Conservation (phyloP, 345 rosid genomes). For the Erodium maritimum region DNA sequence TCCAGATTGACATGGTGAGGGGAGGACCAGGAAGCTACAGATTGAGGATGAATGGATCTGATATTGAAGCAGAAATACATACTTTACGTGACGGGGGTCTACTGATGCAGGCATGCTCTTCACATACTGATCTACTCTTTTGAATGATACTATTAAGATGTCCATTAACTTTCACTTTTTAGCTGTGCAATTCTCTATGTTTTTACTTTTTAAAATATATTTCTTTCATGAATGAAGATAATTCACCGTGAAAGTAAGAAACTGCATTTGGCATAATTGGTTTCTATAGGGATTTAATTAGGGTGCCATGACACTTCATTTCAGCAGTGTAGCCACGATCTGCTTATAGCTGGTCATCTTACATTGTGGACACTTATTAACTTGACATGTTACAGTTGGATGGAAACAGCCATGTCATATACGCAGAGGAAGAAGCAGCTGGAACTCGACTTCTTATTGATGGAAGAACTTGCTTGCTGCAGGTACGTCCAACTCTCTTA, state of each 20-base stretch:
- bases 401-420: conserved; percentile 97
- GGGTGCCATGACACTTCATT: background rate
- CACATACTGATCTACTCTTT: background rate
- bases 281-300: background rate
- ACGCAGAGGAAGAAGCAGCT: conserved; percentile 99
- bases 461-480: conserved; percentile 98
- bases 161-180: too few species aligned
- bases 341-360: background rate
- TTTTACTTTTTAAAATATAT: too few species aligned
- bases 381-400: conserved; percentile 49
- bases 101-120: conserved; percentile 82
- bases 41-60: conserved; percentile 78
- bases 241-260: background rate
- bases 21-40: conserved; percentile 92
- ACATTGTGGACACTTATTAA: background rate
- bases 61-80: conserved; percentile 93
- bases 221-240: background rate
- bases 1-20: conserved; percentile 83
- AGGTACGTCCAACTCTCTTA: conserved; percentile 27
- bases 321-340: too few species aligned
- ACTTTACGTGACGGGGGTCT: conserved; percentile 97
- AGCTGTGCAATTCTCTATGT: too few species aligned
- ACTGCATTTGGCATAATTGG: background rate
- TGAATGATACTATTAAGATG: background rate
- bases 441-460: conserved; percentile 99